Evolutionary conservation across 495 filamentous ascomycete species (phyloP).

Genomic region (Lasiosphaeria hispida): DNA sequence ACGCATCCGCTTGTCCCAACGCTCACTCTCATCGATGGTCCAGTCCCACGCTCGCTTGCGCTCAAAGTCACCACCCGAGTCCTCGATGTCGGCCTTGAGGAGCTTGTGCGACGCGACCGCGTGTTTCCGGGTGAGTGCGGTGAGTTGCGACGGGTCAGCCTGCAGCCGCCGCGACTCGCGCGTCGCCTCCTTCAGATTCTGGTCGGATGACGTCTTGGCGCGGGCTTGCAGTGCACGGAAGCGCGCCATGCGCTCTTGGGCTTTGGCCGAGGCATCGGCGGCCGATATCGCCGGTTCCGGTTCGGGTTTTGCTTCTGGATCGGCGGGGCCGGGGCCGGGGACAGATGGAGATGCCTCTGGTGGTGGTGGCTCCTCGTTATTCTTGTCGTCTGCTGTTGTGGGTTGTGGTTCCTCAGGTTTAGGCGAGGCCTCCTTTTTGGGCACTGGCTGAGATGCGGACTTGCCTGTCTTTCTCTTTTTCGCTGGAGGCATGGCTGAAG

Average conservation of each 20-base stretch:
- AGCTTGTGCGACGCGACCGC: constrained; percentile 90
- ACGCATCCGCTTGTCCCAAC: constrained; percentile 84
- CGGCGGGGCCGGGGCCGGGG: not conserved
- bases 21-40: constrained; percentile 90
- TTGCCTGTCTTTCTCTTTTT: constrained; percentile 48
- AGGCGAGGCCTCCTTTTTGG: constrained; percentile 12
- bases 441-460: constrained; percentile 22
- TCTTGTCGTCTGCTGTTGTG: constrained; percentile 11
- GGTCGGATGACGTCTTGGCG: constrained; percentile 72
- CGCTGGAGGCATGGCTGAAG: constrained; percentile 40
- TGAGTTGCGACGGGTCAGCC: constrained; percentile 69
- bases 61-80: constrained; percentile 87
- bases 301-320: constrained; percentile 6
- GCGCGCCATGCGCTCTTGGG: constrained; percentile 58
- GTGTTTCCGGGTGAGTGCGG: constrained; percentile 71
- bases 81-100: constrained; percentile 84
- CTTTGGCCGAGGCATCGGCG: constrained; percentile 43
- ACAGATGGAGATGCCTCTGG: not conserved
- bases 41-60: constrained; percentile 98
- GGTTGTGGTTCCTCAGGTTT: constrained; percentile 13
- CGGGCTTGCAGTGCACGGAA: constrained; percentile 87
- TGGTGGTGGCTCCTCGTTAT: constrained; percentile 4
- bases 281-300: constrained; percentile 13
- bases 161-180: constrained; percentile 78
- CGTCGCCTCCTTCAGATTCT: constrained; percentile 79